These are phyloP conservation scores for Cercospora zeina DNA, from an alignment of 2,329 filamentous ascomycete genomes.

Conservation along the genomic window DNA sequence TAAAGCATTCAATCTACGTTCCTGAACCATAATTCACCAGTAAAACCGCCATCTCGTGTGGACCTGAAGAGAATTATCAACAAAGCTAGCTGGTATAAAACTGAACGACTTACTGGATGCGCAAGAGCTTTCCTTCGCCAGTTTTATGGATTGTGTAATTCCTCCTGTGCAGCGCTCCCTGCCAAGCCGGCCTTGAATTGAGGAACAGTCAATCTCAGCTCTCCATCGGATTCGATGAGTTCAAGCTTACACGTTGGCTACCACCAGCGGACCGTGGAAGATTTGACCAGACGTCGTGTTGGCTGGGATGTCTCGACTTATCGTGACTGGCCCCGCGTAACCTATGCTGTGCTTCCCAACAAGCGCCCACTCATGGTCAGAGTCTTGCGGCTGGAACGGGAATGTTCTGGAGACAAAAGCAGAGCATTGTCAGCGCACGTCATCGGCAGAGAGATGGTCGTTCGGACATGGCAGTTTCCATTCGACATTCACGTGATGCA, in stretches of 20 bases:
- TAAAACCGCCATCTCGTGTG: slow-evolving; percentile 14
- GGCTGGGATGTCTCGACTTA: slow-evolving; percentile 14
- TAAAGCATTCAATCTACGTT: not conserved
- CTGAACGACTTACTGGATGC: slow-evolving; percentile 7
- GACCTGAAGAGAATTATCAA: not conserved
- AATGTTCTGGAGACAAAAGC: slow-evolving; percentile 6
- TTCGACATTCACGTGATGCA: not conserved
- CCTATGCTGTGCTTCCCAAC: slow-evolving; percentile 21
- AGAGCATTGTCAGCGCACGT: too few species aligned
- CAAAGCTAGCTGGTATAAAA: not conserved
- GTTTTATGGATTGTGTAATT: slow-evolving; percentile 21
- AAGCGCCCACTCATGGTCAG: slow-evolving; percentile 18
- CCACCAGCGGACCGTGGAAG: slow-evolving; percentile 21
- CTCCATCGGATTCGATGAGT: too few species aligned
- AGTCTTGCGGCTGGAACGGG: slow-evolving; percentile 14
- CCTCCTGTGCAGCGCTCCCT: slow-evolving; percentile 13
- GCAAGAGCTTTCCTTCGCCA: slow-evolving; percentile 15
- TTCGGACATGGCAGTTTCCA: not conserved
- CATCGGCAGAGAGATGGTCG: not conserved
- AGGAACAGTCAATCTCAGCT: not conserved
- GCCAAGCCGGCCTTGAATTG: slow-evolving; percentile 7
- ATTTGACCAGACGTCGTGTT: slow-evolving; percentile 18
- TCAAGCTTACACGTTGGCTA: slow-evolving; percentile 19
- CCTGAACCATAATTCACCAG: slow-evolving; percentile 19
- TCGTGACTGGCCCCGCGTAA: slow-evolving; percentile 14